phyloP scores from a whole-genome alignment of 305 asterid genomes.

The Andrographis paniculata region DNA sequence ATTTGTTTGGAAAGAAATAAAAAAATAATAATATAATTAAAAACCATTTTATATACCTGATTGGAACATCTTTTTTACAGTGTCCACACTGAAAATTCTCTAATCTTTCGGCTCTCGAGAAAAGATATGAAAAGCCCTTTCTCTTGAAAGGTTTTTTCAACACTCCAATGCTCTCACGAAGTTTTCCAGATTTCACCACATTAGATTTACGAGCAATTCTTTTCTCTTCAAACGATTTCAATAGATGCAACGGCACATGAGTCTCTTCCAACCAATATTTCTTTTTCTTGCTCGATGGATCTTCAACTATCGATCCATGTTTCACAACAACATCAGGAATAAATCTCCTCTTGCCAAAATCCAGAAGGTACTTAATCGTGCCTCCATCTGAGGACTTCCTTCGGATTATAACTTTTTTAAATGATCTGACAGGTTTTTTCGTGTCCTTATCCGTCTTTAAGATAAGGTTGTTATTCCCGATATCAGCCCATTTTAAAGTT shows the following conservation, averaged over 20 bases:
- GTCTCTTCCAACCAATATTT: conserved; percentile 85
- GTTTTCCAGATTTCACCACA: conserved; percentile 34
- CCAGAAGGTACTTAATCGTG: conserved; percentile 66
- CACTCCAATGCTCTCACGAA: conserved; percentile 25
- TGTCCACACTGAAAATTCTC: conserved; percentile 61
- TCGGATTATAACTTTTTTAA: conserved; percentile 71
- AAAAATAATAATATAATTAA: neutral
- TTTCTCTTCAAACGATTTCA: conserved; percentile 79
- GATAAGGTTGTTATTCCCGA: conserved; percentile 41
- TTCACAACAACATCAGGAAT: conserved; percentile 71
- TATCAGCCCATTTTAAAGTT: conserved; percentile 76
- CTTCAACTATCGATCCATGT: conserved; percentile 63
- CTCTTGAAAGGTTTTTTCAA: conserved; percentile 30
- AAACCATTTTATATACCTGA: conserved; percentile 38
- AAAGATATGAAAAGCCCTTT: conserved; percentile 71
- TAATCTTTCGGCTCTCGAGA: conserved; percentile 63
- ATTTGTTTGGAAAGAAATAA: neutral
- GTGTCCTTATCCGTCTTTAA: conserved; percentile 49
- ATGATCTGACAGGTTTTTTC: conserved; percentile 54
- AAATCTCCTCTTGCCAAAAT: conserved; percentile 89
- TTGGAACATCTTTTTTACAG: conserved; percentile 58
- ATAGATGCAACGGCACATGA: conserved; percentile 73
- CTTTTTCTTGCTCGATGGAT: conserved; percentile 49
- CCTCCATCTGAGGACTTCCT: conserved; percentile 63
- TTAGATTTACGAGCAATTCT: conserved; percentile 69